Base-by-base conservation (phyloP, 225 moss, liverwort and hornwort genomes). In the Asterella californica region DNA sequence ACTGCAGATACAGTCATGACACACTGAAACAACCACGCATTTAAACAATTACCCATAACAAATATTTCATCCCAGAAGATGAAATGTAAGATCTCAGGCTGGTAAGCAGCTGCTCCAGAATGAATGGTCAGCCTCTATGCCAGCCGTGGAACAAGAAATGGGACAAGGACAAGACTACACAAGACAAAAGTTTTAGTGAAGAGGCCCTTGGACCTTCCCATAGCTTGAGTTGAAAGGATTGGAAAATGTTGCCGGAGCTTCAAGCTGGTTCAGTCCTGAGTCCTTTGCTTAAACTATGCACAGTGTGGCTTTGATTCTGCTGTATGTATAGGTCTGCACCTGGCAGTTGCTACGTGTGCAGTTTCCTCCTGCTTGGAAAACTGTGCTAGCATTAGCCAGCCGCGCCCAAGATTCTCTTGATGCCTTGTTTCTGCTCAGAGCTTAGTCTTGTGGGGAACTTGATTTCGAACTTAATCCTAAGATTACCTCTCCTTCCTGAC, bases 401-500 rank as follows among this genome's bases (percentile, higher is more conserved):
- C 79, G 71, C 88, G 86, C 85, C 90, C 45, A 96, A 57, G 74
- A 92, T 86, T 88, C 90, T 93, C 93, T 94, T 94, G 61, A 99
- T 80, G 71, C 90, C 91, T 45, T 90, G 79, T 84, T 89, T 99
- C 90, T 94, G 97, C 29, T 99, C 97, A 49, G 83, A 74, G 76
- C 78, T 89, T 25, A 99, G 91, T 87, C 97, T 94, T 60, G 87
- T 50, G 33, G 97, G 97, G 67, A 99, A 99, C 80, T 93, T 92
- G 72, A 86, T 93, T 78, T 99, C 97, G 33, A 99, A 99, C 83
- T 86, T 99, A 78, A 99, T 92, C 88, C 91, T 92, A 68, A 99
- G 89, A 82, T 83, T 94, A 80, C 97, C 97, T 87, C 87, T 91
- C 79, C 86, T 92, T 29, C 97, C 97, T 21, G 92, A 90, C 79